Conservation (phyloP, 83 land plant species). For the Thuja plicata region DNA sequence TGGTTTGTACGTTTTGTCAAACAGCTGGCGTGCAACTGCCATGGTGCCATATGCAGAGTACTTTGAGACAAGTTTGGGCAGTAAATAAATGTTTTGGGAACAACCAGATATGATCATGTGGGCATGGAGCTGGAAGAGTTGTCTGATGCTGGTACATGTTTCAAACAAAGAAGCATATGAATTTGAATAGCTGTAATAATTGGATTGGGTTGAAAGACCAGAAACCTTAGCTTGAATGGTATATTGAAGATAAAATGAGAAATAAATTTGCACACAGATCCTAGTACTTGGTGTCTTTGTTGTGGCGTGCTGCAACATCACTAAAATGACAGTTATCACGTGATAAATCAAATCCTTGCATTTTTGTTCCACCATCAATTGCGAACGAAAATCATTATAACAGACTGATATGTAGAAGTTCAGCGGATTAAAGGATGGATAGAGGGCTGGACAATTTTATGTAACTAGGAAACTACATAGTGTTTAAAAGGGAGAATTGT, state of each 20-base stretch:
- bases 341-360: not conserved
- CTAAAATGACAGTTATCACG: not conserved
- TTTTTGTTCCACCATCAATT: not conserved
- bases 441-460: not conserved
- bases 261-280: not conserved
- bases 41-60: not conserved
- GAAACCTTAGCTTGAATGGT: not conserved
- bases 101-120: not conserved
- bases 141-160: not conserved
- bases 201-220: not conserved
- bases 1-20: not conserved
- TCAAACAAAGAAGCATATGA: not conserved
- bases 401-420: no score
- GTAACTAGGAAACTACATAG: not conserved
- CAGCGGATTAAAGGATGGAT: no score
- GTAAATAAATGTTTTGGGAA: not conserved
- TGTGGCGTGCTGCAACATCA: not conserved
- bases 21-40: constrained; percentile 7
- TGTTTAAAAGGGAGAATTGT: not conserved
- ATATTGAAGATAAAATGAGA: not conserved
- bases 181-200: not conserved
- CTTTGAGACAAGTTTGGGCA: not conserved
- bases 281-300: not conserved
- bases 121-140: constrained; percentile 7
- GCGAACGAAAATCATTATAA: no score